A percentile compares a stretch with the other conserved stretches of the same genome.
These are phyloP conservation scores for Lentinula lateritia DNA, from an alignment of 768 basidiomycete species.

Conservation along the genomic window DNA sequence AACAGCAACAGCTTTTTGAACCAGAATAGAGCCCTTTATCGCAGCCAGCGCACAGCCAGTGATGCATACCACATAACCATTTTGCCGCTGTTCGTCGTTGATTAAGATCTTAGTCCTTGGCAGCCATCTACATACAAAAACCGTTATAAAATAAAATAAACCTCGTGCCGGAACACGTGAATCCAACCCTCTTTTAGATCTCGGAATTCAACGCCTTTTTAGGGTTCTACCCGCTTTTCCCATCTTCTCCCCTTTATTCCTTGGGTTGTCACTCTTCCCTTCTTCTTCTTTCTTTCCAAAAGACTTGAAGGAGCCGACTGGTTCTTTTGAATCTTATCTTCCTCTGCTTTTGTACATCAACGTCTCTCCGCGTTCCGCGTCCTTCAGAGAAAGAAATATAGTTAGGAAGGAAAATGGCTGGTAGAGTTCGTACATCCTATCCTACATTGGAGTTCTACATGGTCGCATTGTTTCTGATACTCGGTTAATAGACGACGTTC, in stretches of 20 bases:
- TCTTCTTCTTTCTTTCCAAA: not conserved
- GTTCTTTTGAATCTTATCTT: not conserved
- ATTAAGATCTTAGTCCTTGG: no score
- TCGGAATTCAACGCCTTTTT: not conserved
- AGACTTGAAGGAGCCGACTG: not conserved
- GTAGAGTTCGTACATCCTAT: constrained; percentile 24
- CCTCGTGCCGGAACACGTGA: not conserved
- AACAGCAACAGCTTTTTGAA: no score
- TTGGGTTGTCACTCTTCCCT: not conserved
- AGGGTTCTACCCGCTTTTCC: not conserved
- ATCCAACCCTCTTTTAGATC: not conserved
- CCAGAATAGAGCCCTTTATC: no score
- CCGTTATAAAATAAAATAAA: no score
- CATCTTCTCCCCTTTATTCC: not conserved
- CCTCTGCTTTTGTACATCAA: not conserved
- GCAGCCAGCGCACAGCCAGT: no score
- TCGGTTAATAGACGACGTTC: constrained; percentile 63
- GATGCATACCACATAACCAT: no score
- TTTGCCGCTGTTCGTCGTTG: no score
- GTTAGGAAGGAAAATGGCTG: constrained; percentile 29
- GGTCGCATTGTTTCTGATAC: constrained; percentile 5
- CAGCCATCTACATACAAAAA: no score
- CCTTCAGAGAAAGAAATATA: not conserved
- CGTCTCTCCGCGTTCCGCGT: not conserved
- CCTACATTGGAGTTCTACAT: not conserved